These are phyloP conservation scores for Picea sitchensis DNA, from an alignment of 75 land plant genomes.

Conservation along the genomic window DNA sequence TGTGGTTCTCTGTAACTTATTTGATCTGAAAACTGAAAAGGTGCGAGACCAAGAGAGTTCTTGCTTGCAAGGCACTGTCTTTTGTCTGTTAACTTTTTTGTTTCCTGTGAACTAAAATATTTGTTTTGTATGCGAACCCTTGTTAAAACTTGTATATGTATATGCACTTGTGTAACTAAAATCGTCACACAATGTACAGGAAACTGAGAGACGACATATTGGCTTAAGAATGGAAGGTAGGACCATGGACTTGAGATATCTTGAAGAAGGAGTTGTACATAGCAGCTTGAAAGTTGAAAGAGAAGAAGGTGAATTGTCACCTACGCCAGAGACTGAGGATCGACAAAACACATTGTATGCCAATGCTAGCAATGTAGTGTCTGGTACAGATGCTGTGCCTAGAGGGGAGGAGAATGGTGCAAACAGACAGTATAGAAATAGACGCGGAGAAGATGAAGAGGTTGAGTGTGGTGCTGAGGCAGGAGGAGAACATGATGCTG, in stretches of 20 bases:
- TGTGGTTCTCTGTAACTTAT: neutral
- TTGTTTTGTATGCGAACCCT: neutral
- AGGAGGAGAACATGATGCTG: conserved; percentile 63
- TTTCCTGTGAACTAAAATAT: neutral
- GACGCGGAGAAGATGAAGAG: conserved; percentile 36
- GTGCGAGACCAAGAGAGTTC: neutral
- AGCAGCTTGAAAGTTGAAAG: conserved; percentile 56
- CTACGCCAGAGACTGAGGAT: conserved; percentile 71
- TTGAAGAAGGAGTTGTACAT: conserved; percentile 22
- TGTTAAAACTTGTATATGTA: neutral
- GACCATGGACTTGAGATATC: conserved; percentile 1
- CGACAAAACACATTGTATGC: conserved; percentile 42
- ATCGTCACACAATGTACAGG: conserved; percentile 1
- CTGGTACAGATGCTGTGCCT: conserved; percentile 10
- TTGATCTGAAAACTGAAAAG: neutral
- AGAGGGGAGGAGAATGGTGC: conserved; percentile 35
- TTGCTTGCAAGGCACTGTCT: neutral
- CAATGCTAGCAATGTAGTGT: conserved; percentile 13
- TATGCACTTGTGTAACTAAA: neutral
- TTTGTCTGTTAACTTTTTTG: neutral
- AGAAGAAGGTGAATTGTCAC: conserved; percentile 98
- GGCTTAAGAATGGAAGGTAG: conserved; percentile 17
- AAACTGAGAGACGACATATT: neutral
- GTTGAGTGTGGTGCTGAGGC: conserved; percentile 33
- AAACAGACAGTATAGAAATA: conserved; percentile 27